Conservation (phyloP, 2,329 filamentous ascomycete species). For the Colletotrichum scovillei region DNA sequence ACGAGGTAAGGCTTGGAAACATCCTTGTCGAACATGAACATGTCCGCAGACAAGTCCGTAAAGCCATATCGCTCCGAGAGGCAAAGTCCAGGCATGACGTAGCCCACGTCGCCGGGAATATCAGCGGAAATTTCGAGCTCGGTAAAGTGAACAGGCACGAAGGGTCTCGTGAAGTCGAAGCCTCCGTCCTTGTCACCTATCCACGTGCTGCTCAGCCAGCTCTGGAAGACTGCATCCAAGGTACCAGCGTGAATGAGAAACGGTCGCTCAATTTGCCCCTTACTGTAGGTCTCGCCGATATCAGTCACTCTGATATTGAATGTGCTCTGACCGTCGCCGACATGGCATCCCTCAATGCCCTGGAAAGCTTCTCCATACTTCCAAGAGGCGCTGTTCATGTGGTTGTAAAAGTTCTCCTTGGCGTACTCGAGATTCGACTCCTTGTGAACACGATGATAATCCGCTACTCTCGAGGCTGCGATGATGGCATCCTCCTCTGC, state of each 20-base stretch:
- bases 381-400: neutral
- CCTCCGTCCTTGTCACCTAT: neutral
- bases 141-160: neutral
- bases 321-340: neutral
- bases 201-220: neutral
- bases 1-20: neutral
- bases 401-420: neutral
- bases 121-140: neutral
- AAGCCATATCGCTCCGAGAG: neutral
- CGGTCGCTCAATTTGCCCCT: neutral
- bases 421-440: neutral
- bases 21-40: neutral
- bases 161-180: neutral
- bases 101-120: neutral
- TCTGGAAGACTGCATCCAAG: neutral
- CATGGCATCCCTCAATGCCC: neutral
- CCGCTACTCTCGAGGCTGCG: neutral
- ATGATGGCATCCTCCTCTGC: neutral
- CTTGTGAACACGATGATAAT: neutral
- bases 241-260: slow-evolving; percentile 2
- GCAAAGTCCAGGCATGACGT: neutral
- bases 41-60: neutral
- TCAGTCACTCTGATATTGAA: neutral
- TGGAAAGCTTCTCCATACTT: slow-evolving; percentile 1
- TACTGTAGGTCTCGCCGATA: neutral